These are phyloP conservation scores for Globisporangium parvum DNA, from an alignment of 352 stramenopile species.

Conservation along the genomic window DNA sequence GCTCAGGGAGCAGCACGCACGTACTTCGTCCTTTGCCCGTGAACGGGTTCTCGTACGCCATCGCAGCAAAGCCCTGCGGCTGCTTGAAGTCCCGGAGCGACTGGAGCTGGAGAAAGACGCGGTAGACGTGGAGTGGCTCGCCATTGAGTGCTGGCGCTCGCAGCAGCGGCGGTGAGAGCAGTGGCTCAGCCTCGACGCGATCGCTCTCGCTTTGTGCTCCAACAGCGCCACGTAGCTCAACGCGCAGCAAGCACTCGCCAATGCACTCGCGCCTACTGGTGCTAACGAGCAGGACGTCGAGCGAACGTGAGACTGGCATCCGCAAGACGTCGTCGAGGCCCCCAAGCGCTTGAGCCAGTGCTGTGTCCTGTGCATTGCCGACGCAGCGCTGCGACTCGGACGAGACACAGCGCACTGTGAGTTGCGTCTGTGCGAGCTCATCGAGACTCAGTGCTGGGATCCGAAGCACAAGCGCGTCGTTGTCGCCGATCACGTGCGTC, in stretches of 20 bases:
- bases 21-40: slow-evolving; percentile 24
- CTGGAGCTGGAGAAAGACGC: slow-evolving; percentile 33
- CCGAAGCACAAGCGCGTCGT: slow-evolving; percentile 13
- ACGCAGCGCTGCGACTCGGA: slow-evolving; percentile 3
- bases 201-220: background rate
- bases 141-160: background rate
- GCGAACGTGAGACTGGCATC: background rate
- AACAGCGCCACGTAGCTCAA: background rate
- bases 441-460: slow-evolving; percentile 4
- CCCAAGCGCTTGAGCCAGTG: too few relatives aligned
- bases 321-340: background rate
- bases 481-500: slow-evolving; percentile 27
- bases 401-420: slow-evolving; percentile 23
- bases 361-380: background rate
- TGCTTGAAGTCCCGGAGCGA: slow-evolving; percentile 25
- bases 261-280: background rate
- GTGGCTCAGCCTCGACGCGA: background rate
- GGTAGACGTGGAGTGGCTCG: slow-evolving; percentile 14
- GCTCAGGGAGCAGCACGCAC: background rate
- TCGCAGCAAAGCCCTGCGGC: slow-evolving; percentile 16
- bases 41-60: slow-evolving; percentile 38
- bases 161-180: background rate
- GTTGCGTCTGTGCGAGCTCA: background rate
- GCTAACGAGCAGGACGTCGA: background rate
- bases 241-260: slow-evolving; percentile 3